Evolutionary conservation across 2,329 filamentous ascomycete genomes (phyloP), one percentile per base, ranked within the genome.

Genomic region (Penicillium sp.): DNA sequence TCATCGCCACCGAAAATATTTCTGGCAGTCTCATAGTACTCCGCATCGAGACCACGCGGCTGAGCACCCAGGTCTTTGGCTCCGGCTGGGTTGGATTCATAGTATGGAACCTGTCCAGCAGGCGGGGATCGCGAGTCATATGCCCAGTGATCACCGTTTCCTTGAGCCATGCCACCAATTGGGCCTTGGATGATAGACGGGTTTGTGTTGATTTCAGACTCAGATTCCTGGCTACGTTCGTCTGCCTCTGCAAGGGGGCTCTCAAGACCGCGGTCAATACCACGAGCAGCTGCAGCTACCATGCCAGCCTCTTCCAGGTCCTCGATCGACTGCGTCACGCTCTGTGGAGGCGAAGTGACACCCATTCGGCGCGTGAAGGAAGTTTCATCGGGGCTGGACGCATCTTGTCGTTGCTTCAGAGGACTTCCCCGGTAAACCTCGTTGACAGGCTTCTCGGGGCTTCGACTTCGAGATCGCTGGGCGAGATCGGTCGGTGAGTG

Each of bases 181-280:
- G 87, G 87, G 18, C 89, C 90, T 61, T 92, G 84, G 40, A 95
- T 85, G 48, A 92, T 81, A 0, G 92, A 96, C 2, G 91, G 91
- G 68, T 95, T 95, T 18, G 92, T 96, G 44, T 85, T 87, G 15
- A 90, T 82, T 58, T 95, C 91, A 12, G 69, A 71, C 54, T 77
- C 75, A 4, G 73, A 73, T 41, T 84, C 82, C 20, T 81, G 70
- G 44, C 77, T 80, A 60, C 51, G 59, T 22, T 90, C 88, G 4
- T 88, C 90, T 66, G 89, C 86, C 67, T 92, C 91, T 0, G 89
- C 90, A 78, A 92, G 84, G 5, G 89, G 88, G 63, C 92, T 81
- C 54, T 86, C 76, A 33, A 83, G 75, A 60, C 87, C 82, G 3
- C 90, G 90, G 56, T 86, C 76, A 33, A 83, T 75, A 60, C 87